Base-by-base conservation (phyloP, 202 grass and related monocot species). In the Bolboschoenoplectus hybrid region DNA sequence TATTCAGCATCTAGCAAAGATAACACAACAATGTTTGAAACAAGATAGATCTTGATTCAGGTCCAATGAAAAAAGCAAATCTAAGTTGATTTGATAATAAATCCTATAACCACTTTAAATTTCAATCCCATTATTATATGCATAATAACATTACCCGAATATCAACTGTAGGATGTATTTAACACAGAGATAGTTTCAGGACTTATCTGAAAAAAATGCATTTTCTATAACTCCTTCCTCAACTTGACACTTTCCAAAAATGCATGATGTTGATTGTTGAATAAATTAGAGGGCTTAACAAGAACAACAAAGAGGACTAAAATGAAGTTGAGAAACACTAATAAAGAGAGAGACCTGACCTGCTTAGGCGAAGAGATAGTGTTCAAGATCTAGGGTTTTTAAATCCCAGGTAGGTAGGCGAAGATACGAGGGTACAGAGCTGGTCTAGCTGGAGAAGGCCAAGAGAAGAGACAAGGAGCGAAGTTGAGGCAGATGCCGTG, bases 361-460 rank as follows among this genome's bases (percentile, higher is more conserved):
- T 74, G 71, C 3, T 51, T 74, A 74, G n/a, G n/a, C 71, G 20
- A 74, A 12, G 45, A 26, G 19, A 50, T 51, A 1, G 44, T 51
- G n/a, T n/a, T 74, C 65, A 74, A 20, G 71, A 74, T 74, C 71
- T 74, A 74, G 71, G 71, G 71, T 74, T 74, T 74, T 51, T 20
- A 9, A 32, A 50, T 50, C 70, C 70, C 35, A 12, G 70, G 3
- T n/a, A 12, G n/a, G 11, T 32, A 5, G 45, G 13, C 9, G 3
- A 50, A 10, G 62, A 73, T 74, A 49, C 45, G n/a, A 74, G 66
- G 71, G 9, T n/a, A n/a, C 9, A 74, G 71, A 74, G 63, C 34
- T 39, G 10, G 63, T 39, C 63, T 39, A 38, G 35, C 63, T 39
- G 10, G 4, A 67, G 35, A 39, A 6, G 17, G 19, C 9, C 9